Base-by-base conservation (phyloP, 495 filamentous ascomycete genomes). In the Penicillium macrosclerotiorum region DNA sequence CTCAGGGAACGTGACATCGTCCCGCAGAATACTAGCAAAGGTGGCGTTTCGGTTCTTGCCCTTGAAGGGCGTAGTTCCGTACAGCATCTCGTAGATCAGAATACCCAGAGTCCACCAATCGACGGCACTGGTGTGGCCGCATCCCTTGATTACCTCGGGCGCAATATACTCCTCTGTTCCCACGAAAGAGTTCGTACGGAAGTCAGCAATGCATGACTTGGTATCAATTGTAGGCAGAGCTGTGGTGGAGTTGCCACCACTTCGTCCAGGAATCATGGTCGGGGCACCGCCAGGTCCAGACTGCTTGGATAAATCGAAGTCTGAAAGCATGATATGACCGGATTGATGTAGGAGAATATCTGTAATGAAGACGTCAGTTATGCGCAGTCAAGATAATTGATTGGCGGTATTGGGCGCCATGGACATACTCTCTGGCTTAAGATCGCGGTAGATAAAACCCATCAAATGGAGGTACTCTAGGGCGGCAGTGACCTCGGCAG, bases 61-160 rank as follows among this genome's bases (percentile, higher is more conserved):
- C 72, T 98, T 98, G 80, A 98, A 98, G 0, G 93, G 93, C 1
- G 93, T 98, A 3, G 91, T 97, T 16, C 93, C 94, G 67, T 88
- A 97, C n/a, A 98, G 73, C 93, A 98, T 98, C 66, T 98, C 93
- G 54, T 96, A 98, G 44, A 97, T 88, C 55, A 98, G 68, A 43
- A 98, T 97, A 14, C 93, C 93, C 8, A 98, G 72, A 2, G 93
- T 98, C 93, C 93, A 98, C 93, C 93, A 98, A 66, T 98, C 93
- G 2, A 98, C 93, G 3, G 93, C 93, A 55, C 90, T 96, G 5
- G 93, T 98, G 63, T 98, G 93, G 14, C 93, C 93, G 64, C 92
- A 96, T 9, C 93, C 93, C 66, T 96, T 97, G 61, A 98, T 98
- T 32, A 98, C 93, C 64, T 98, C 93, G 5, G 93, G 93, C 0